Evolutionary conservation across 1,284 basidiomycete species (phyloP), one percentile per base, ranked within the genome.

Genomic region (Coriolopsis trogii): DNA sequence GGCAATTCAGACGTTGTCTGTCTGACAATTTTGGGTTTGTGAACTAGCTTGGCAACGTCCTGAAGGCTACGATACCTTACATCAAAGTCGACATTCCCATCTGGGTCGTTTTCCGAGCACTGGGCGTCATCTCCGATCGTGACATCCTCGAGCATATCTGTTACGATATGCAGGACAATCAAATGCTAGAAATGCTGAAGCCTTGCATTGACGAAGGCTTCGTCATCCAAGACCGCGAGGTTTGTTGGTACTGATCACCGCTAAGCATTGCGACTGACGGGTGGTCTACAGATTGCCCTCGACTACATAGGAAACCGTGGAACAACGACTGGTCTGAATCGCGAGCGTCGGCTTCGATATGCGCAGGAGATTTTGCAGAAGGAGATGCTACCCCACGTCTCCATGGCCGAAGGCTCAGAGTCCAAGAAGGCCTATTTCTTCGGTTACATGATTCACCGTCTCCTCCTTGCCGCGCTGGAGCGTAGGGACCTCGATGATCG

Each of bases 401-500:
- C 96, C 3, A 96, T 95, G 81, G 84, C 88, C 1, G 95, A 97
- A 70, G 95, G 95, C 8, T 95, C 94, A 29, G 93, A 97, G 73
- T 95, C 93, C 33, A 97, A 97, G 77, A 99, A 99, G 72, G 97
- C 97, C 3, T 99, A 95, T 74, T 99, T 99, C 82, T 95, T 99
- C 58, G 97, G 97, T n/a, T 99, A 98, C 73, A 99, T 99, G 96
- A 92, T 98, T 43, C 96, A 99, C 74, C 88, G 97, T 53, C 79
- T 99, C 23, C 76, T 98, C 5, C 83, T 98, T 15, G 95, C 97
- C 34, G 95, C 95, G 15, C 73, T 99, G 63, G 95, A 98, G 67
- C 81, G 97, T 49, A 81, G 97, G 64, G 97, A 99, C 68, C 80
- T 99, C 33, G 96, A 99, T 68, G 96, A 99, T 74, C 93, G 96